These are phyloP conservation scores for Diplodia intermedia DNA, from an alignment of 2,329 filamentous ascomycete species.

Conservation along the genomic window DNA sequence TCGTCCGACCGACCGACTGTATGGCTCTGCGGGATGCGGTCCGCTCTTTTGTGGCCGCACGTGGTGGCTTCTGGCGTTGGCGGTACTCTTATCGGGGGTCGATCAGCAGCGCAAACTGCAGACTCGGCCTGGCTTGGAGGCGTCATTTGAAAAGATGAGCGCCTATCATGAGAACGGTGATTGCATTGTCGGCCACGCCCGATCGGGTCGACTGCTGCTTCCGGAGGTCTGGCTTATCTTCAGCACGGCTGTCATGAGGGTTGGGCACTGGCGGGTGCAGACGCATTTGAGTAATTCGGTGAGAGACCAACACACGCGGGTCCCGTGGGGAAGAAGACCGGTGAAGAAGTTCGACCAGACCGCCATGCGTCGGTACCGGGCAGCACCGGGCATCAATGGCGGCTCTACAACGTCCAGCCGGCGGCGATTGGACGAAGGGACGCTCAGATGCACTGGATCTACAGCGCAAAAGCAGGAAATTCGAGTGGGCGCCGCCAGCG, in stretches of 20 bases:
- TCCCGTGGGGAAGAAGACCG: conserved; percentile 23
- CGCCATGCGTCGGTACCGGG: conserved; percentile 13
- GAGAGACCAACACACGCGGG: not conserved
- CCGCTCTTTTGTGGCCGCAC: not conserved
- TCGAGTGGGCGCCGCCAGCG: conserved; percentile 1
- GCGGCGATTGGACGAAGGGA: conserved; percentile 18
- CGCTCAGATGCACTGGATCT: conserved; percentile 19
- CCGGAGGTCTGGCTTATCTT: conserved; percentile 8
- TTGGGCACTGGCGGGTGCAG: not conserved
- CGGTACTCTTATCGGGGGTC: not conserved
- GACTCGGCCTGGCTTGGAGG: not conserved
- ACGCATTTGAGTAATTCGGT: conserved; percentile 4
- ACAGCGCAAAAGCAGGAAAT: conserved; percentile 20
- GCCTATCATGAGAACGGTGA: conserved; percentile 7
- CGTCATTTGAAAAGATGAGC: conserved; percentile 10
- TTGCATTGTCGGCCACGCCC: not conserved
- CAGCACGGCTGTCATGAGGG: not conserved
- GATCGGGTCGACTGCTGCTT: not conserved
- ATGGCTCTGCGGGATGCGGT: conserved; percentile 1
- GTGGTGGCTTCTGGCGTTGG: conserved; percentile 3
- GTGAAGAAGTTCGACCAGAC: conserved; percentile 18
- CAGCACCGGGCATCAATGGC: conserved; percentile 6
- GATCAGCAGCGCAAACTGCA: conserved; percentile 13
- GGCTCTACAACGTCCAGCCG: not conserved
- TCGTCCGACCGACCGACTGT: not conserved